Base-by-base conservation (phyloP, 2,329 filamentous ascomycete genomes). In the Acrodontium crateriforme region DNA sequence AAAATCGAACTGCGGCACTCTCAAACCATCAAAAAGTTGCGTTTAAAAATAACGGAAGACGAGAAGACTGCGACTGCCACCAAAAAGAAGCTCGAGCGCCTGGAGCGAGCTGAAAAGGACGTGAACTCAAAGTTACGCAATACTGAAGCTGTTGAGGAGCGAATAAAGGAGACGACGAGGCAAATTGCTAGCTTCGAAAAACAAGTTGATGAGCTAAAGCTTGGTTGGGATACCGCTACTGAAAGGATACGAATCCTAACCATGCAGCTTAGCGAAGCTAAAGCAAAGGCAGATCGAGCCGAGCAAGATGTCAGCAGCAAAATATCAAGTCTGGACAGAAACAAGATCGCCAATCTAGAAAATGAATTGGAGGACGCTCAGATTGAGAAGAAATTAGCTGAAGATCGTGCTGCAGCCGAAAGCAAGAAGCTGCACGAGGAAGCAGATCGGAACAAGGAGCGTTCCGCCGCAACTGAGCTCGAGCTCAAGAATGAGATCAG, bases 1-100 rank as follows among this genome's bases (percentile, higher is more conserved):
- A 80, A 78, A 42, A 79, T 71, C 0, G 89, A 98, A 51, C 71
- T 94, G 53, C 83, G 84, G 46, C 76, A 91, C 38, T 67, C 87
- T 35, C 71, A 71, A 5, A 75, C 77, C 3, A 80, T 95, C 44
- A 92, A 89, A 54, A 85, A 82, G 46, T 57, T 95, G 33, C 63
- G 69, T 9, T 50, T 59, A 26, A 66, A 69, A 39, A 46, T 60
- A 9, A 40, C 51, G 8, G 67, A 71, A 25, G 63, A 60, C 25
- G 62, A 62, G 16, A 72, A 68, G 42, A 50, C 57, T 4, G 59
- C 64, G 18, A 48, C 53, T 1, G 61, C 65, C 2, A 45, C 62
- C 13, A 71, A 75, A 23, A 59, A 63, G 13, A 77, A 78, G 45
- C 53, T 79, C 9, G 58, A 67, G 8, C 71, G 78, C 25, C 67